A percentile compares a stretch with the other conserved stretches of the same genome.
These are phyloP conservation scores for Fusarium sp. DNA, from an alignment of 2,329 filamentous ascomycete genomes.

Conservation along the genomic window DNA sequence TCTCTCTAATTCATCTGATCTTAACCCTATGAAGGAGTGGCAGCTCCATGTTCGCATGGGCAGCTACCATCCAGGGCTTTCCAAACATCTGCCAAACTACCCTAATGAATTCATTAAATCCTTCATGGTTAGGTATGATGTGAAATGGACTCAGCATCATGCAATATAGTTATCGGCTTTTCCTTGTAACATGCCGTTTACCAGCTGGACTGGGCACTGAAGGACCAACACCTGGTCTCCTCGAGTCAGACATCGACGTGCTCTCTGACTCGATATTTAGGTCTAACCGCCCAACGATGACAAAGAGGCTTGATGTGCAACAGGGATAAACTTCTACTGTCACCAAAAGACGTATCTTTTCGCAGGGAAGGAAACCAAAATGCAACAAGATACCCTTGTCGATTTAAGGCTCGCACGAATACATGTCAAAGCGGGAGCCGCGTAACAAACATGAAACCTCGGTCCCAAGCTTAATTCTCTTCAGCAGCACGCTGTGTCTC, in stretches of 20 bases:
- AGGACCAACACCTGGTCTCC: neutral
- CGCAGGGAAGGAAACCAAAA: neutral
- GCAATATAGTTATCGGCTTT: neutral
- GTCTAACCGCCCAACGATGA: neutral
- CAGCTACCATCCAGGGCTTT: no score
- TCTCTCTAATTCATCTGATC: no score
- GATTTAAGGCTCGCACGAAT: neutral
- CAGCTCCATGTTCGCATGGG: no score
- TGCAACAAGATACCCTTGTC: neutral
- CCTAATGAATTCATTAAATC: no score
- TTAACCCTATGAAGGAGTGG: no score
- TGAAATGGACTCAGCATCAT: no score
- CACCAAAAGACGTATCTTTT: neutral
- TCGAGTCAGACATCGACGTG: neutral
- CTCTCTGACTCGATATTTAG: neutral
- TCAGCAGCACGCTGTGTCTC: neutral
- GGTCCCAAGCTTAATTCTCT: neutral
- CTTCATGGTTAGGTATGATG: no score
- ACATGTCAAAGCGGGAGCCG: constrained; percentile 4
- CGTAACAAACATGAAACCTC: neutral
- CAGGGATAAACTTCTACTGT: neutral
- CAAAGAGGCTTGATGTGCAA: neutral
- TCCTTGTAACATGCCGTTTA: neutral
- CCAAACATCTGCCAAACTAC: no score
- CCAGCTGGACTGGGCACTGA: neutral